Conservation (phyloP, 345 rosid species). For the Microthlaspi erraticum region DNA sequence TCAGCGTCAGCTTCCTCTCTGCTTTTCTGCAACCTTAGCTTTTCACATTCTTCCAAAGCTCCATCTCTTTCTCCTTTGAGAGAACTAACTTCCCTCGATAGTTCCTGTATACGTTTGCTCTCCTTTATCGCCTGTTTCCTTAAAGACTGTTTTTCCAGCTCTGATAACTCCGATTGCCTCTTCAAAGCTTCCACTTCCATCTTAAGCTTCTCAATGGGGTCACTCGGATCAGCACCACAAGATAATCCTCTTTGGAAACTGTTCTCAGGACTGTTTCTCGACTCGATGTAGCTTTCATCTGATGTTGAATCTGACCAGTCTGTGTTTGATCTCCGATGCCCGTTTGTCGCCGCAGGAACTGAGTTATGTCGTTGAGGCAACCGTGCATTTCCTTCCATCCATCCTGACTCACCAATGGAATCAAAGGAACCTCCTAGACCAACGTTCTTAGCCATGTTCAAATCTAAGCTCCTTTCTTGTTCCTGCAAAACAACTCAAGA, state of each 20-base stretch:
- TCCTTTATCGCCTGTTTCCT: constrained; percentile 77
- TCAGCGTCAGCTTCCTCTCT: constrained; percentile 50
- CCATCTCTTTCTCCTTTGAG: constrained; percentile 69
- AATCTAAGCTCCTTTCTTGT: constrained; percentile 57
- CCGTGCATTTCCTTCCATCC: constrained; percentile 44
- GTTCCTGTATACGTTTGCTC: constrained; percentile 67
- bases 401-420: constrained; percentile 48
- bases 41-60: constrained; percentile 52
- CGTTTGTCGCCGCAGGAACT: constrained; percentile 48
- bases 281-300: constrained; percentile 76
- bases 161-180: constrained; percentile 78
- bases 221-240: constrained; percentile 50
- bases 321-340: constrained; percentile 75
- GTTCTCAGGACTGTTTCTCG: constrained; percentile 62
- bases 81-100: constrained; percentile 56
- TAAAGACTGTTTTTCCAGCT: constrained; percentile 84
- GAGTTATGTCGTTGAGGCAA: constrained; percentile 55
- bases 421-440: constrained; percentile 52
- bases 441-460: constrained; percentile 35
- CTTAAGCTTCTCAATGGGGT: constrained; percentile 65
- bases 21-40: constrained; percentile 48
- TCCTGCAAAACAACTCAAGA: constrained; percentile 50
- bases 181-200: constrained; percentile 59
- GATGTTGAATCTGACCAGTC: constrained; percentile 94
- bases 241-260: constrained; percentile 57